Base-by-base conservation (phyloP, 73 alveolate species). In the Tetrahymena elliotti region DNA sequence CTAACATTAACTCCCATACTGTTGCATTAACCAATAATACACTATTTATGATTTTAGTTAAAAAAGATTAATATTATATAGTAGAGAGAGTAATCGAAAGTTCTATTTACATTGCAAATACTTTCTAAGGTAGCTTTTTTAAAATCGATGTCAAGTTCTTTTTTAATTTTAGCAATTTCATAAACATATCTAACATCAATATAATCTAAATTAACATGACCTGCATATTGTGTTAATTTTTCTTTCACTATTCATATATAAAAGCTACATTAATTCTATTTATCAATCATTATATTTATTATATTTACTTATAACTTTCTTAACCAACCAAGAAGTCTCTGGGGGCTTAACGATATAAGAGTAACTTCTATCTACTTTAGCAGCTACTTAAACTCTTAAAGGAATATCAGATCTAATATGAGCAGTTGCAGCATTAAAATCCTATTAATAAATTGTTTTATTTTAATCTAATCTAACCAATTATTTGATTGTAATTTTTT, bases 281-380 rank as follows among this genome's bases (percentile, higher is more conserved):
- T 16, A 68, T 24, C 88, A 68, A 68, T n/a, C 88, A 2, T 68
- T 27, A 6, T 11, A 8, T 68, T 82, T 95, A 53, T 24, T 96
- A 33, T 94, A 83, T 35, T 82, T 94, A 41, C 98, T 98, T 10
- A 98, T 92, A 7, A 98, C 99, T 88, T 97, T 97, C 94, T 97
- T 97, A 39, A 97, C 39, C 93, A 97, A 97, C 97, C 97, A 97
- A 52, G 98, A 68, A 41, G 99, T 96, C 83, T 97, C 98, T 68
- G 99, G 99, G 13, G 99, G 99, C 93, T 97, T 97, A 38, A 97
- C 95, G 6, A 93, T 83, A 93, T 96, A 97, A 84, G 92, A 94
- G 94, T 95, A 97, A 38, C 97, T 95, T 95, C 99, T 95, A 83
- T 97, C 99, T 83, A 94, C 96, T 84, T 95, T 96, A 34, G 99